A percentile compares a stretch with the other conserved stretches of the same genome.
These are phyloP conservation scores for Scedosporium boydii DNA, from an alignment of 2,329 filamentous ascomycete genomes.

Conservation along the genomic window DNA sequence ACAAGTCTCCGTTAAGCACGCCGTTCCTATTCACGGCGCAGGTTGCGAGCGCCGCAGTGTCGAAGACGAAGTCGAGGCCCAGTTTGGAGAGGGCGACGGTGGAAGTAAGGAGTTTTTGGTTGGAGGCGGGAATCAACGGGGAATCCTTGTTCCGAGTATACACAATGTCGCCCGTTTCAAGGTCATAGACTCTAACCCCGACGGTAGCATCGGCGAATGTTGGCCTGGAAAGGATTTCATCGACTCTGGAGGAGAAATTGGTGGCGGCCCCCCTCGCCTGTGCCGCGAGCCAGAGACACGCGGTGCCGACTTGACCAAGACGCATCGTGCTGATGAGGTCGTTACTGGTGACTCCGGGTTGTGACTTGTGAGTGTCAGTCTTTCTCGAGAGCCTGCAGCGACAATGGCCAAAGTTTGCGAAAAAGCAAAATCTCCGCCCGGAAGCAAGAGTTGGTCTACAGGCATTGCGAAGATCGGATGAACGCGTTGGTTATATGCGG, in stretches of 20 bases:
- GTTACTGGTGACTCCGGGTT: too few species aligned
- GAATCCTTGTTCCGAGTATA: not conserved
- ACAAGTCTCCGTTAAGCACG: slow-evolving; percentile 8
- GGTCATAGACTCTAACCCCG: slow-evolving; percentile 4
- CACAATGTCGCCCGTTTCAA: not conserved
- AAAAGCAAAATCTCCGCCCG: too few species aligned
- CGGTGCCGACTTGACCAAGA: not conserved
- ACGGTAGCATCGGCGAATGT: slow-evolving; percentile 5
- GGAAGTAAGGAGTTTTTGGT: slow-evolving; percentile 7
- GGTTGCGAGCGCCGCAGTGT: slow-evolving; percentile 2
- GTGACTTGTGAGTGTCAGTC: too few species aligned
- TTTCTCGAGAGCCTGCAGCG: too few species aligned
- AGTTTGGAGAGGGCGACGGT: slow-evolving; percentile 3
- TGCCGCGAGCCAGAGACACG: not conserved
- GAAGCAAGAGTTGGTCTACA: too few species aligned
- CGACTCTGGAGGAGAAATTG: not conserved
- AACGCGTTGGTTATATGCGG: too few species aligned
- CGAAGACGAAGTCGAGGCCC: slow-evolving; percentile 3
- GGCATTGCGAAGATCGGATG: too few species aligned
- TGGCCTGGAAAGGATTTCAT: slow-evolving; percentile 2
- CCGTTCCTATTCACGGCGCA: slow-evolving; percentile 1
- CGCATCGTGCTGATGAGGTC: not conserved
- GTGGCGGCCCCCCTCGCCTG: not conserved
- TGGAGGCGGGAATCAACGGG: slow-evolving; percentile 5
- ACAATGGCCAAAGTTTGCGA: too few species aligned